Evolutionary conservation across 2,329 filamentous ascomycete species (phyloP), one percentile per base, ranked within the genome.

Genomic region (Bipolaris sorokiniana): DNA sequence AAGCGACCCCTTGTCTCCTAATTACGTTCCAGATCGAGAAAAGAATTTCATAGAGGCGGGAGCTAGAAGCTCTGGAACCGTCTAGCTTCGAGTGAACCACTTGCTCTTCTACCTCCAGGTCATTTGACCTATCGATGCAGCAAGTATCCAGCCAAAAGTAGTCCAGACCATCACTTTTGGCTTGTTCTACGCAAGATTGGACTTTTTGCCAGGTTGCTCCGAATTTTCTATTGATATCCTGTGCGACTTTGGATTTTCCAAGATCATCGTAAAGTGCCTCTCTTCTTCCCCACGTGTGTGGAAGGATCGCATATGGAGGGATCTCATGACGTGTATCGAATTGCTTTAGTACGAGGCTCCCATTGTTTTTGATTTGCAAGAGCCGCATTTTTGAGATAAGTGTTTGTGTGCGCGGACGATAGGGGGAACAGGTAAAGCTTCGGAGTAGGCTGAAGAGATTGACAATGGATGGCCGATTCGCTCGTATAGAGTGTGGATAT

Each of bases 81-180:
- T 66, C 65, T 62, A 66, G 33, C 63, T 60, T 56, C 58, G 50
- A 0, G 45, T 63, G n/a, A 66, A 66, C 61, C 63, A 67, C 18
- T 51, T 57, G 36, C 61, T 64, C 18, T 7, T n/a, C 7, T 7
- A 40, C 16, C 18, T 40, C 37, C 18, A 7, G 20, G 37, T 16
- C 1, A 20, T 10, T 20, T 18, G 37, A 7, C n/a, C 3, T 10
- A 16, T 40, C 11, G 37, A 40, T 18, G 18, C 37, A 40, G 18
- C 18, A 40, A 40, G 16, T 40, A 2, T 40, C 37, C 6, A 40
- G 5, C 37, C 37, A 40, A 7, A 18, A 40, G 16, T 40, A 40
- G 7, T 40, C 10, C 20, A 18, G 20, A 5, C 18, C 38, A 22
- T 11, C 38, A 0, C 6, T 1, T 23, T 20, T 10, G 7, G 18